These are phyloP conservation scores for Calonectria pseudoturangicola DNA, from an alignment of 2,329 filamentous ascomycete species.

Conservation along the genomic window DNA sequence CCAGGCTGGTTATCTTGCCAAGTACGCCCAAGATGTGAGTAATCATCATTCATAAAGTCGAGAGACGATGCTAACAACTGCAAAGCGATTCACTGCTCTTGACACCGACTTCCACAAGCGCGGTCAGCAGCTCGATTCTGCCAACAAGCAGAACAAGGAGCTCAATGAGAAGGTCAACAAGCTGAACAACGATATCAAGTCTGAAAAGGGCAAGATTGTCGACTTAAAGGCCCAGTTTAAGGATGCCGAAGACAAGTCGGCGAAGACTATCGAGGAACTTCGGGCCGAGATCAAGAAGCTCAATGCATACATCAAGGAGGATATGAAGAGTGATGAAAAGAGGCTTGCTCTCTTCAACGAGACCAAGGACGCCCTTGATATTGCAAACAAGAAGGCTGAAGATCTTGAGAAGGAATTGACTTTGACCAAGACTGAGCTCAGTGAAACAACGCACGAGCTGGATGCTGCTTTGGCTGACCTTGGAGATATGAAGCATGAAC, in stretches of 20 bases:
- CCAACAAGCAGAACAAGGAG: not conserved
- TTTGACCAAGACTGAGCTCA: too few species aligned
- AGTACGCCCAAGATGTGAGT: slow-evolving; percentile 44
- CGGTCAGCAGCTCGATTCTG: not conserved
- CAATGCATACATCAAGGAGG: not conserved
- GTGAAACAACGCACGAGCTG: too few species aligned
- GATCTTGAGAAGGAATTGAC: too few species aligned
- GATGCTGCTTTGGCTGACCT: too few species aligned
- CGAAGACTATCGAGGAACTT: too few species aligned
- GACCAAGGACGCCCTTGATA: not conserved
- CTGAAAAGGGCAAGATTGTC: not conserved
- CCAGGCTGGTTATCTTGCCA: slow-evolving; percentile 47
- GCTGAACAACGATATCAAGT: not conserved
- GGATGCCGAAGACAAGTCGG: too few species aligned
- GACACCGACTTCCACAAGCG: slow-evolving; percentile 29
- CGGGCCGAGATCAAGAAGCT: not conserved
- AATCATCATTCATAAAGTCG: too few species aligned
- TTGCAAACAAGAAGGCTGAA: too few species aligned
- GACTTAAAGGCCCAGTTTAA: not conserved
- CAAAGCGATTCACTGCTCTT: slow-evolving; percentile 20
- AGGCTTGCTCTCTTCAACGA: not conserved
- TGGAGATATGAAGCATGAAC: too few species aligned
- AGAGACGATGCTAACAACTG: not conserved
- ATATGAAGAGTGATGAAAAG: not conserved
- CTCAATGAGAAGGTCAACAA: not conserved